Conservation (phyloP, 345 rosid genomes). For the Salix dunnii region DNA sequence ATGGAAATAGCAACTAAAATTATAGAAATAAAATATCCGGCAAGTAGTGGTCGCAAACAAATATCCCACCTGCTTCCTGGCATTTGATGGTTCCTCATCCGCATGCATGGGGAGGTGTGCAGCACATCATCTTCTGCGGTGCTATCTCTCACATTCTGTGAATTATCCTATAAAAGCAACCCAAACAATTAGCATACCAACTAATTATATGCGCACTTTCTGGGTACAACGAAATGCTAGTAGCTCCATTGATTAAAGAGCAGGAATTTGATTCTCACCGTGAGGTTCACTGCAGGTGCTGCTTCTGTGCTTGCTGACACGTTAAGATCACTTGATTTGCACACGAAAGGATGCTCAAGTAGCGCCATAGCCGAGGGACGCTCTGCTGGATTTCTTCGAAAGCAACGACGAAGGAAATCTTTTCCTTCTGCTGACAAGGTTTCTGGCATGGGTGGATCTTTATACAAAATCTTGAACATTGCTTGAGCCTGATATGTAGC, state of each 20-base stretch:
- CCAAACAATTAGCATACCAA: neutral
- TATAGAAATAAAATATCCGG: neutral
- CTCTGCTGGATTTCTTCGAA: constrained; percentile 56
- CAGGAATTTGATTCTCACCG: constrained; percentile 21
- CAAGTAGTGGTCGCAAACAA: neutral
- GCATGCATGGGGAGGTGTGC: constrained; percentile 10
- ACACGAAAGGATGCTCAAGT: constrained; percentile 59
- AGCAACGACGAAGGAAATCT: constrained; percentile 59
- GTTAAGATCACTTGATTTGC: constrained; percentile 36
- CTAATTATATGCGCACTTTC: neutral
- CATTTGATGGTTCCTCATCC: constrained; percentile 15
- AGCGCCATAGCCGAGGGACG: constrained; percentile 47
- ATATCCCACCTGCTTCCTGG: constrained; percentile 17
- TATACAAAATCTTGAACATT: constrained; percentile 58
- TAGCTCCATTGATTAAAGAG: neutral
- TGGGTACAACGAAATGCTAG: neutral
- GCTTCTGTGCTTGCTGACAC: constrained; percentile 13
- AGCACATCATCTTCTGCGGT: constrained; percentile 12
- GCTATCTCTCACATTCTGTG: constrained; percentile 15
- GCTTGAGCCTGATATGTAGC: constrained; percentile 52
- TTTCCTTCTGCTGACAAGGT: constrained; percentile 51
- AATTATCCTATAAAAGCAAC: constrained; percentile 30
- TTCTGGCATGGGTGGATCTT: constrained; percentile 54
- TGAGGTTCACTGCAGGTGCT: constrained; percentile 16
- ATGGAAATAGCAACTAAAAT: neutral